Evolutionary conservation across 371 early-diverging fungal genomes (phyloP), one percentile per base, ranked within the genome.

Genomic region (Mortierella sp.): DNA sequence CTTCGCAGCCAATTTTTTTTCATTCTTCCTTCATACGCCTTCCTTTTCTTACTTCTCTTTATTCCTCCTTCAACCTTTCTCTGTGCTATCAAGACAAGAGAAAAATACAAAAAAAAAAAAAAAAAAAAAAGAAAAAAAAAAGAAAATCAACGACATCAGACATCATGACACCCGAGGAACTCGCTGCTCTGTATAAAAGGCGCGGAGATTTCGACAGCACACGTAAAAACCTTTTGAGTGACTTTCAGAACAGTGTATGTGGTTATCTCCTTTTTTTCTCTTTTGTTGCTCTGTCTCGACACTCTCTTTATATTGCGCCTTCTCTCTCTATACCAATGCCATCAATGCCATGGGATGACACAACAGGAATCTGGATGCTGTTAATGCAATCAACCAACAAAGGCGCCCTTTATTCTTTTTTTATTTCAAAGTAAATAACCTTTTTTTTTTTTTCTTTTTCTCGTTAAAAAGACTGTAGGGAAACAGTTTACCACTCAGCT

Each of bases 181-280:
- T 80, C 10, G 76, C 81, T 22, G 66, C 69, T 11, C 81, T 75
- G 41, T 80, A 70, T 70, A 80, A 80, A 63, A 63, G 75, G 21
- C 81, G 81, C 8, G 81, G 81, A 19, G 75, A 80, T 67, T 80
- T 80, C 72, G 81, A 80, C 47, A 68, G 62, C 59, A 80, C 81
- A 13, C 75, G 81, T 57, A 80, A 80, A 24, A 68, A 66, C 55
- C 69, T 80, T 5, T 69, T 80, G 13, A 74, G 47, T 47, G 81
- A 80, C 66, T 80, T 80, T 59, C 81, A 80, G 62, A 75, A 28
- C 72, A 80, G 81, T 45, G 81, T 80, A 72, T 57, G 80, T 67
- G 16, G 16, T 50, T 16, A 10, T 38, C 40, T 24, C 7, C 28
- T n/a, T 50, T 32, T 24, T 24, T 9, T 8, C 6, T 28, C 28